These are phyloP conservation scores for Exophiala sp. DNA, from an alignment of 2,329 filamentous ascomycete genomes.

Conservation along the genomic window DNA sequence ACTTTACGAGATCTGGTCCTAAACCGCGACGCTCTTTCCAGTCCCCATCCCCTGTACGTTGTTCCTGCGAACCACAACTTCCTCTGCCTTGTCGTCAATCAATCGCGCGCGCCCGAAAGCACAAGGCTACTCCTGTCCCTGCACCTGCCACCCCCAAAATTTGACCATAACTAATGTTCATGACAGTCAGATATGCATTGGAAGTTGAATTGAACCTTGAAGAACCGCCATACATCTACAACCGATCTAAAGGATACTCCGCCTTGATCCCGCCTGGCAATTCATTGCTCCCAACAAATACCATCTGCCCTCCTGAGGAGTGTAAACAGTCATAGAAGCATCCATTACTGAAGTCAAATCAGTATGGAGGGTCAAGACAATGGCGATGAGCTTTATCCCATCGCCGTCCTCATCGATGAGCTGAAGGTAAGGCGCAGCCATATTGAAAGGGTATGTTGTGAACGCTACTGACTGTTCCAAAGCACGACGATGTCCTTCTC, in stretches of 20 bases:
- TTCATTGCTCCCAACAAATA: neutral
- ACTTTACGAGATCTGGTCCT: neutral
- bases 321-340: conserved; percentile 27
- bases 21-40: no score
- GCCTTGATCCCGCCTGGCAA: neutral
- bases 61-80: neutral
- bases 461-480: conserved; percentile 29
- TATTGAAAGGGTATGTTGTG: neutral
- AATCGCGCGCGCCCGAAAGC: conserved; percentile 9
- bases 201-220: conserved; percentile 7
- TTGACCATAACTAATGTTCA: conserved; percentile 4
- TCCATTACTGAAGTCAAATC: conserved; percentile 39
- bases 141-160: neutral
- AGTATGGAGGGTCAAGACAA: conserved; percentile 87
- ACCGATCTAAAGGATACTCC: neutral
- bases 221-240: neutral
- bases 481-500: conserved; percentile 98
- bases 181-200: conserved; percentile 17
- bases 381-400: conserved; percentile 98
- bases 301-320: neutral
- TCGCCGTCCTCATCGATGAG: conserved; percentile 99
- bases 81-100: conserved; percentile 3
- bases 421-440: conserved; percentile 69
- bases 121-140: conserved; percentile 5
- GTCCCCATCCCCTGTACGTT: no score